A percentile compares a stretch with the other conserved stretches of the same genome.
phyloP scores from a whole-genome alignment of 2,329 filamentous ascomycete species.

The Monilinia fructigena region DNA sequence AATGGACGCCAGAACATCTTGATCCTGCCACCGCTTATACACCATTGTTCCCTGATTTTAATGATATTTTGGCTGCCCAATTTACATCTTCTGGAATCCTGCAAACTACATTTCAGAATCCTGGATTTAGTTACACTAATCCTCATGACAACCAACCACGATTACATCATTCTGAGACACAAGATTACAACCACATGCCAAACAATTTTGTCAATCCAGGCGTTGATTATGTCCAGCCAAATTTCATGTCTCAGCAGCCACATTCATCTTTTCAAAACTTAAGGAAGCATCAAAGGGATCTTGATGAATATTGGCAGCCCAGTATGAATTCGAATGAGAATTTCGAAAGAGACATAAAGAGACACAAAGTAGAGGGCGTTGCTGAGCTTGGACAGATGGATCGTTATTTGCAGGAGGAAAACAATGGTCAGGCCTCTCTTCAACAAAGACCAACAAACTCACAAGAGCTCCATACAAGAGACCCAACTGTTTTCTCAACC shows the following conservation, averaged over 20 bases:
- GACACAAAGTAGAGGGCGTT: background rate
- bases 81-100: background rate
- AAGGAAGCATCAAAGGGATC: background rate
- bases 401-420: background rate
- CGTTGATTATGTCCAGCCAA: background rate
- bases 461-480: background rate
- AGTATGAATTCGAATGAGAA: background rate
- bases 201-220: background rate
- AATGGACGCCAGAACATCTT: background rate
- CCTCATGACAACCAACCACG: background rate
- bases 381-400: too few relatives aligned
- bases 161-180: background rate
- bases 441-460: background rate
- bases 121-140: background rate
- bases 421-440: background rate
- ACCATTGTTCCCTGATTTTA: background rate
- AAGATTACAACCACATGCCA: background rate
- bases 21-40: too few relatives aligned
- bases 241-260: background rate
- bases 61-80: background rate
- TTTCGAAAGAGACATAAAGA: background rate
- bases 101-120: background rate
- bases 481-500: background rate
- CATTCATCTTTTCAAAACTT: background rate
- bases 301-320: background rate